phyloP scores from a whole-genome alignment of 2,329 filamentous ascomycete species.

The Penicillium sp. region DNA sequence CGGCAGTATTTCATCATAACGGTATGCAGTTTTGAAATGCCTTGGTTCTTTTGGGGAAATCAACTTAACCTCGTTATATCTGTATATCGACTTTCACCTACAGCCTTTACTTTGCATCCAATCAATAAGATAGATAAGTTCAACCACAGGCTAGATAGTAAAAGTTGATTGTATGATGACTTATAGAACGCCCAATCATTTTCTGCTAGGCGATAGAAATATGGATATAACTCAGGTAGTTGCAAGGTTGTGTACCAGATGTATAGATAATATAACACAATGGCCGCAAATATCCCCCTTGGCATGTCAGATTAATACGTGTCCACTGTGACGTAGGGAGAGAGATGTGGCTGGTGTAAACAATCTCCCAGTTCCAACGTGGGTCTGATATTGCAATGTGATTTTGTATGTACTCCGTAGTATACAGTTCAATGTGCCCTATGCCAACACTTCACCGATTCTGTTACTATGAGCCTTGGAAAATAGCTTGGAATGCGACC shows the following conservation, averaged over 20 bases:
- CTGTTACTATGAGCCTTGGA: background rate
- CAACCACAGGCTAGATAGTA: background rate
- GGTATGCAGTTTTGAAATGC: background rate
- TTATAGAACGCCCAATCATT: background rate
- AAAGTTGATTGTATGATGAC: background rate
- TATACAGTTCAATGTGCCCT: background rate
- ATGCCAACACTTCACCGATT: background rate
- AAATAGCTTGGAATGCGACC: background rate
- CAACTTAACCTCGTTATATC: background rate
- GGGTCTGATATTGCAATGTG: constrained; percentile 1
- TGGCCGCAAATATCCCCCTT: background rate
- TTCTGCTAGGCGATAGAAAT: background rate
- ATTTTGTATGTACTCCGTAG: background rate
- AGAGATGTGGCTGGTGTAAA: background rate
- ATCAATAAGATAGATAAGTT: background rate
- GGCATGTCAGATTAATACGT: background rate
- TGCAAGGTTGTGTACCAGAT: background rate
- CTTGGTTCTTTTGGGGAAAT: background rate
- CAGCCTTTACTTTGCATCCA: background rate
- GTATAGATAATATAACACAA: background rate
- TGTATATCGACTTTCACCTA: no score
- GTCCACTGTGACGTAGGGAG: constrained; percentile 22
- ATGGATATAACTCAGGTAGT: background rate
- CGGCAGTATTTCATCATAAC: background rate
- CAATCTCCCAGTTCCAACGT: background rate